Base-by-base conservation (phyloP, 345 rosid genomes). In the Camelina neglecta region DNA sequence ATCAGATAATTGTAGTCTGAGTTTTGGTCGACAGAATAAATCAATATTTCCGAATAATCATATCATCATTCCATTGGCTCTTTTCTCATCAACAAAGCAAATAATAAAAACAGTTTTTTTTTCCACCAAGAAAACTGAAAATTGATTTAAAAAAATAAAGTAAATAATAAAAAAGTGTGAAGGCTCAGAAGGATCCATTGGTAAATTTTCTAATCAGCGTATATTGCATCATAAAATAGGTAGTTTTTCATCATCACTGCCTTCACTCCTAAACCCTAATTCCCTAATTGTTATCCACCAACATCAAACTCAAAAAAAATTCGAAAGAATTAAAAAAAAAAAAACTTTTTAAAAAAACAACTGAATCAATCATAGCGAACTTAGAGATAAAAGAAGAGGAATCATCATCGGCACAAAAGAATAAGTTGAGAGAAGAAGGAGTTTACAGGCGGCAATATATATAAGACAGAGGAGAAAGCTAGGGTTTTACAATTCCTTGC, bases 1-100 rank as follows among this genome's bases (percentile, higher is more conserved):
- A 84, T 89, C 95, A 89, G 95, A 89, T 86, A 89, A 89, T 89
- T 87, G 92, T 87, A 89, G 90, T 89, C 95, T 89, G 95, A 75
- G 6, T 64, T 76, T 86, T 78, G 55, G 85, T 87, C 95, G 85
- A 84, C 95, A 87, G 33, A 12, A 53, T 75, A 68, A 33, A 1
- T 54, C 8, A 45, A 67, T 67, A 63, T 71, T 78, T 85, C 90
- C 76, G 86, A 73, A 58, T 21, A 58, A 2, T 8, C 13, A 18
- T 10, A 53, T 78, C 81, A 78, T 78, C 81, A 78, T 42, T 33
- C 11, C 74, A 72, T 36, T 23, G 53, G 74, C 74, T 67, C 69
- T 74, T 24, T 35, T 10, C 44, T 45, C 16, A 58, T 39, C 51
- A 24, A 42, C 11, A 56, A 65, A 36, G 1, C 10, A 6, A 16